phyloP scores from a whole-genome alignment of 495 filamentous ascomycete species.

The Talaromyces liani region DNA sequence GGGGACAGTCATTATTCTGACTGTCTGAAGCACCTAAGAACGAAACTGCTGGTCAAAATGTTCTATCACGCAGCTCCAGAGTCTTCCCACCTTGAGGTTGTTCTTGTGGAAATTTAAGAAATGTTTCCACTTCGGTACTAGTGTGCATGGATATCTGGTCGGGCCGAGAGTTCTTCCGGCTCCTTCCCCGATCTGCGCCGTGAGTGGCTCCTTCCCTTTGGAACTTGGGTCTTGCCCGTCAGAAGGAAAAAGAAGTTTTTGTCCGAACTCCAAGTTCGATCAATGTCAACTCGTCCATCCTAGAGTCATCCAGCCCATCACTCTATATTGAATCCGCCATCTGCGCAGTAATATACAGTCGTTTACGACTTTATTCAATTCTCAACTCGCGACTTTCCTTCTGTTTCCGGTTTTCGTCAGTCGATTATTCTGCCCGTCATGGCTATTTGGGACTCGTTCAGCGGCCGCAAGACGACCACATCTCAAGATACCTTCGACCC shows the following conservation, averaged over 20 bases:
- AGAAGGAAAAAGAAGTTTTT: conserved; percentile 8
- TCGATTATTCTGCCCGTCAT: conserved; percentile 34
- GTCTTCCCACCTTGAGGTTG: not conserved
- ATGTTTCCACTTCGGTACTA: conserved; percentile 7
- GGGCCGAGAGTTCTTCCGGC: conserved; percentile 8
- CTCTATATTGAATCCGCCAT: not conserved
- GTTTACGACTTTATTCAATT: not conserved
- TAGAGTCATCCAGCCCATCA: not conserved
- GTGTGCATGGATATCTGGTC: not conserved
- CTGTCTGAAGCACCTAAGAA: not conserved
- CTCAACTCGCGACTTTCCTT: not conserved
- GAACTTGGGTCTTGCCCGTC: not conserved
- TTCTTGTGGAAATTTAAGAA: conserved; percentile 8
- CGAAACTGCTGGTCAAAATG: not conserved
- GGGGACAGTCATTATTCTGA: not conserved
- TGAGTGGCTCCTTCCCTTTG: not conserved
- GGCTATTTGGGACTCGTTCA: conserved; percentile 83
- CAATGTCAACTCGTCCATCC: not conserved
- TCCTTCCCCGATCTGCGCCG: not conserved
- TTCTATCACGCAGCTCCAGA: not conserved
- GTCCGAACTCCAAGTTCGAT: not conserved
- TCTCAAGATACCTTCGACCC: conserved; percentile 59
- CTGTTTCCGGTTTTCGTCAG: not conserved
- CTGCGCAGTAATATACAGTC: not conserved
- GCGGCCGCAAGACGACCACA: conserved; percentile 69